Evolutionary conservation across 2,329 filamentous ascomycete genomes (phyloP).

Genomic region (Neofusicoccum umdonicola): DNA sequence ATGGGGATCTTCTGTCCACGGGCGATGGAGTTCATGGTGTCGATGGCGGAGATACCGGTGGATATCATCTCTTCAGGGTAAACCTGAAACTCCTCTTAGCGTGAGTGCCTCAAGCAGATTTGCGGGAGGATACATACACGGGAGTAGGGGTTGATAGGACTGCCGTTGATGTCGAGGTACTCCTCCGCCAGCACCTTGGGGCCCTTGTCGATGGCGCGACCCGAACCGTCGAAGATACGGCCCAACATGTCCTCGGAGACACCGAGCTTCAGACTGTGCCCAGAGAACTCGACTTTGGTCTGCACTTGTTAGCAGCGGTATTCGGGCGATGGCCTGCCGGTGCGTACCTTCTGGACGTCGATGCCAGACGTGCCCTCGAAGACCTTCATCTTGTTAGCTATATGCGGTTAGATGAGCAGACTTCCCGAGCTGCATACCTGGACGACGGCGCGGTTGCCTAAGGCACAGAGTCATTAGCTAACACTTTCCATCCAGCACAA

Average conservation of each 20-base stretch:
- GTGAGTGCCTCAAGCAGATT: not conserved
- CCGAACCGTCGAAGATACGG: constrained; percentile 97
- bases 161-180: constrained; percentile 98
- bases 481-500: constrained; percentile 16
- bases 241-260: constrained; percentile 99
- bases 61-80: constrained; percentile 99
- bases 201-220: constrained; percentile 97
- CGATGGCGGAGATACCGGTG: constrained; percentile 97
- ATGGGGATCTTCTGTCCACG: constrained; percentile 99
- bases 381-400: constrained; percentile 58
- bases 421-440: constrained; percentile 62
- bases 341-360: constrained; percentile 85
- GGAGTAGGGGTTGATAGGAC: constrained; percentile 96
- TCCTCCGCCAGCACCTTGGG: constrained; percentile 97
- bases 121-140: constrained; percentile 61
- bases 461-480: not conserved
- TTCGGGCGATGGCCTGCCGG: constrained; percentile 20
- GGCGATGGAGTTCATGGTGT: constrained; percentile 90
- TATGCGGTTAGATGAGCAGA: not conserved
- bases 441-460: constrained; percentile 90
- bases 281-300: constrained; percentile 97
- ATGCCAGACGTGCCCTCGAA: constrained; percentile 97
- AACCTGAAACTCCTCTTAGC: constrained; percentile 56
- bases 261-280: constrained; percentile 95
- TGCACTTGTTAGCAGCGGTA: constrained; percentile 39